These are phyloP conservation scores for Thermothielavioides terrestris DNA, from an alignment of 495 filamentous ascomycete species.

Conservation along the genomic window DNA sequence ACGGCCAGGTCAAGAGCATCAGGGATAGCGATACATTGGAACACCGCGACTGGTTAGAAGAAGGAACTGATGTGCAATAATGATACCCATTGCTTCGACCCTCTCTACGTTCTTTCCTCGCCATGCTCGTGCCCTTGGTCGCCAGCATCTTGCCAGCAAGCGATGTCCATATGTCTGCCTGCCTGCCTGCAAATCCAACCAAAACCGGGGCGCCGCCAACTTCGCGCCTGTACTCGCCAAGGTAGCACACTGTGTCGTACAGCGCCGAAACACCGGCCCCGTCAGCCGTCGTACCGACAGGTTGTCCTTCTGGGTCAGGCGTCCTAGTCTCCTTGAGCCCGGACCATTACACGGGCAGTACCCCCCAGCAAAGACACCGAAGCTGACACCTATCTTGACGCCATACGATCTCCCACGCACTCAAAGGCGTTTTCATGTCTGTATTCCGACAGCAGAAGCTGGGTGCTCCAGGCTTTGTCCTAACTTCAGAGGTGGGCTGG, in stretches of 20 bases:
- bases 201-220: not conserved
- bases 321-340: not conserved
- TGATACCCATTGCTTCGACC: conserved; percentile 3
- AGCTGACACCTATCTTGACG: no score
- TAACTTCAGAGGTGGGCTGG: no score
- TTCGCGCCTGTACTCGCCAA: not conserved
- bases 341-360: not conserved
- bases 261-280: not conserved
- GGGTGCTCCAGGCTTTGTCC: no score
- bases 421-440: no score
- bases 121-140: conserved; percentile 5
- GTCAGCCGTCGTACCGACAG: not conserved
- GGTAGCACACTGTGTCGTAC: conserved; percentile 5
- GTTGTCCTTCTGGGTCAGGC: not conserved
- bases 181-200: not conserved
- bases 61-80: not conserved
- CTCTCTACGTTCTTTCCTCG: conserved; percentile 10
- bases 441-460: no score
- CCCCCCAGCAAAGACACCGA: not conserved
- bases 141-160: not conserved
- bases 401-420: no score
- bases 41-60: not conserved
- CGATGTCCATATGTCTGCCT: not conserved
- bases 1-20: not conserved
- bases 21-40: not conserved